Conservation (phyloP, 768 basidiomycete genomes). For the Rhodosporidiobolus sp. region DNA sequence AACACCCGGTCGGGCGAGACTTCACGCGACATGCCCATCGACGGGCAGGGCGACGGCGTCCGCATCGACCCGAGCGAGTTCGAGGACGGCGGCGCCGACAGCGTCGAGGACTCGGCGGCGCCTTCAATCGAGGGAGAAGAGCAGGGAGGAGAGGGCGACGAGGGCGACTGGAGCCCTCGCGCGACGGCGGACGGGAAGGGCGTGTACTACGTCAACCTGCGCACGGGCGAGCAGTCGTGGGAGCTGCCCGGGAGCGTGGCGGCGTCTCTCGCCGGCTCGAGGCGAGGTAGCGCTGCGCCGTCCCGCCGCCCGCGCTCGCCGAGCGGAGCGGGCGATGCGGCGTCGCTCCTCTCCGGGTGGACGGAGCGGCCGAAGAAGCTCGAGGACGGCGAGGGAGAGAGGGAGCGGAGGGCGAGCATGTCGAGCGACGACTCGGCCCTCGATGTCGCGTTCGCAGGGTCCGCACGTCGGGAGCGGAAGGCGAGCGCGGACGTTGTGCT, state of each 20-base stretch:
- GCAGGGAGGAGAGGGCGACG: neutral
- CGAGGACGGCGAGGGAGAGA: neutral
- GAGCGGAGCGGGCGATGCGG: conserved; percentile 14
- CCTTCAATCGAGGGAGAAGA: neutral
- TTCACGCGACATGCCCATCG: conserved; percentile 59
- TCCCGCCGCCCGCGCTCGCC: neutral
- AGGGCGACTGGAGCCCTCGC: conserved; percentile 21
- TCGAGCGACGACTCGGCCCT: conserved; percentile 78
- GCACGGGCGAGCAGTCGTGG: conserved; percentile 34
- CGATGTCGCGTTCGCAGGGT: conserved; percentile 45
- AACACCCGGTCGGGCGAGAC: conserved; percentile 64
- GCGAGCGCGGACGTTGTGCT: conserved; percentile 9
- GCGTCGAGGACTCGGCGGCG: neutral
- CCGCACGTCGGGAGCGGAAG: neutral
- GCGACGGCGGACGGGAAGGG: conserved; percentile 11
- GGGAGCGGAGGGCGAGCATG: conserved; percentile 57
- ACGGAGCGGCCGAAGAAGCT: conserved; percentile 5
- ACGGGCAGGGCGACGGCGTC: conserved; percentile 32
- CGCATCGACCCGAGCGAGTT: conserved; percentile 23
- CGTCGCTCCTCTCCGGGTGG: conserved; percentile 23
- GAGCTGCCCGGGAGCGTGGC: neutral
- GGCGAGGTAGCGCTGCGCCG: neutral
- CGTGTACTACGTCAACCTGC: conserved; percentile 23
- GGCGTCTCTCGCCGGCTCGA: neutral
- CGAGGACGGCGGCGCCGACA: neutral